phyloP scores from a whole-genome alignment of 768 basidiomycete species.

The Tulasnella sp. region DNA sequence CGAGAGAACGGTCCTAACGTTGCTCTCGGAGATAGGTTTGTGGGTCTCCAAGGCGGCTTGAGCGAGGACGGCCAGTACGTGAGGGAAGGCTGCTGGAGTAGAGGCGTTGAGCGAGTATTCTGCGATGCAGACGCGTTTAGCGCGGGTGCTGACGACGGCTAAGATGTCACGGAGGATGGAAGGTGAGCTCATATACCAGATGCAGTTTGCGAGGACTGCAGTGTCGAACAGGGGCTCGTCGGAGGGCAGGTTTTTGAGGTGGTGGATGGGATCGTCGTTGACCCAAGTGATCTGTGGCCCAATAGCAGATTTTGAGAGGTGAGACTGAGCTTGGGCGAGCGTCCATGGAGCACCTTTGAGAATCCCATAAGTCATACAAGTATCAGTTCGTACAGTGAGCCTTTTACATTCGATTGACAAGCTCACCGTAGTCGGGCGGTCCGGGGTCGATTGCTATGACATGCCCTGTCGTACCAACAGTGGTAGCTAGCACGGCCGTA shows the following conservation, averaged over 20 bases:
- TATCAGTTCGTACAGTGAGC: slow-evolving; percentile 21
- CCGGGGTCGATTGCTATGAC: slow-evolving; percentile 34
- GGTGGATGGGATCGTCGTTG: slow-evolving; percentile 26
- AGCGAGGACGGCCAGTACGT: slow-evolving; percentile 30
- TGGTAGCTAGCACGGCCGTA: slow-evolving; percentile 29
- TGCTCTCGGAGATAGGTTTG: slow-evolving; percentile 24
- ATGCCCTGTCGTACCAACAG: slow-evolving; percentile 29
- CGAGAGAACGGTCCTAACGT: slow-evolving; percentile 31
- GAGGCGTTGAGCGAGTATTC: slow-evolving; percentile 28
- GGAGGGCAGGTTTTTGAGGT: slow-evolving; percentile 21
- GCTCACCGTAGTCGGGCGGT: slow-evolving; percentile 29
- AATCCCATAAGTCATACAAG: not conserved
- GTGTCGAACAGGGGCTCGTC: slow-evolving; percentile 24
- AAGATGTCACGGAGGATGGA: slow-evolving; percentile 25
- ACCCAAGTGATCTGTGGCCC: slow-evolving; percentile 30
- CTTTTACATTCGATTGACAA: not conserved
- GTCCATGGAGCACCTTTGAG: slow-evolving; percentile 24
- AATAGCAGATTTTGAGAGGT: slow-evolving; percentile 25
- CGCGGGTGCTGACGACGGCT: slow-evolving; percentile 23
- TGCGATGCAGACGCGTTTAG: slow-evolving; percentile 26
- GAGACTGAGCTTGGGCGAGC: slow-evolving; percentile 30
- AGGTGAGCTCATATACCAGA: slow-evolving; percentile 34
- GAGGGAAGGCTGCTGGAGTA: slow-evolving; percentile 23
- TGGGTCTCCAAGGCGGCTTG: slow-evolving; percentile 30
- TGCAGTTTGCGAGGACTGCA: slow-evolving; percentile 29